phyloP scores from a whole-genome alignment of 495 filamentous ascomycete genomes.

The Umbilicaria muhlenbergii region DNA sequence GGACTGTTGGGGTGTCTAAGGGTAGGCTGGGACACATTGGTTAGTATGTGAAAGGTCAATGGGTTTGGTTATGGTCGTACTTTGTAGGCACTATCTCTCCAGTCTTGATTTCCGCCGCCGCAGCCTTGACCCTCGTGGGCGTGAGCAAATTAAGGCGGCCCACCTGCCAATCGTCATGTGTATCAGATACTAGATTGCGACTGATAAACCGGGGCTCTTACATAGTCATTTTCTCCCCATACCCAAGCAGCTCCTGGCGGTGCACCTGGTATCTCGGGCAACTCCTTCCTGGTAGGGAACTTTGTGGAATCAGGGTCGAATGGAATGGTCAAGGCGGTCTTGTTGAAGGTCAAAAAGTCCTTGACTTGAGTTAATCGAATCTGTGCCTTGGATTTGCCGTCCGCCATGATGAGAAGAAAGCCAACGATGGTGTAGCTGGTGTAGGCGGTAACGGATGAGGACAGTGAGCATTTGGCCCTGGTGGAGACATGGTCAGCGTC shows the following conservation, averaged over 20 bases:
- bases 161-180: conserved; percentile 13
- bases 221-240: conserved; percentile 45
- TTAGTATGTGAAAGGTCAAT: not conserved
- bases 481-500: too few species aligned
- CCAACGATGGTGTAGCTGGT: not conserved
- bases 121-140: conserved; percentile 32
- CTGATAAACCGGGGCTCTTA: conserved; percentile 9
- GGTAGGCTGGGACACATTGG: conserved; percentile 30
- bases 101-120: conserved; percentile 34
- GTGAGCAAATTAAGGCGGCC: conserved; percentile 45
- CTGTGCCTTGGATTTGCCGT: conserved; percentile 7
- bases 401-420: not conserved
- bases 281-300: conserved; percentile 37
- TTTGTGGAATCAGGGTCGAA: conserved; percentile 36
- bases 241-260: conserved; percentile 43
- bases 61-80: conserved; percentile 12
- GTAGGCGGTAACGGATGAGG: not conserved
- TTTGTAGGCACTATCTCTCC: conserved; percentile 37
- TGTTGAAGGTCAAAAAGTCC: conserved; percentile 26
- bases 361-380: conserved; percentile 22
- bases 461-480: too few species aligned
- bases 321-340: conserved; percentile 29
- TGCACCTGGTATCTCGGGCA: conserved; percentile 28
- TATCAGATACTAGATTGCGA: not conserved
- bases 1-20: conserved; percentile 31